Evolutionary conservation across 257 asterid species (phyloP), one percentile per base, ranked within the genome.

Genomic region (Solanum appendiculatum): DNA sequence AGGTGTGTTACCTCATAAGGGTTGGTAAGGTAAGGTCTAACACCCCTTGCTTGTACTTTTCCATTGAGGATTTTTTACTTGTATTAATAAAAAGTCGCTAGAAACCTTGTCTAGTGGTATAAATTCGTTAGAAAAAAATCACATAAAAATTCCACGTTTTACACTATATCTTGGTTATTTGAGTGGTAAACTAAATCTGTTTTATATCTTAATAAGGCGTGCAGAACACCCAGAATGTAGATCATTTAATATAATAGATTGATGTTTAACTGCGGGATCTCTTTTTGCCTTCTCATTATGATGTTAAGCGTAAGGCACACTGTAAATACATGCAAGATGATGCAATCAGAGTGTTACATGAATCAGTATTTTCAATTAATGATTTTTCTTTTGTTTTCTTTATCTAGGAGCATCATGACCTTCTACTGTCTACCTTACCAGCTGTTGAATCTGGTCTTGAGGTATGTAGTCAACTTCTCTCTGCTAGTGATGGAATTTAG

Each of bases 331-430:
- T 85, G 80, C 64, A 85, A 85, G 81, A 31, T 31, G 31, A 39
- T 40, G 87, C 81, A 66, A 40, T 66, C 40, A 72, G 56, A 21
- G 73, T 29, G 11, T 31, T 44, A 15, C 87, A 34, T 86, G 39
- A 42, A 39, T 23, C 13, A 5, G 82, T 34, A 31, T 70, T 31
- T 70, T 85, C 66, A 86, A 12, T 31, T 54, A 63, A 72, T 82
- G 83, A 64, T 27, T 69, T 33, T 88, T 90, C 66, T 86, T 69
- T 56, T 89, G 85, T 87, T 51, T 74, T 81, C 84, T 86, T 56
- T 91, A 69, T 85, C 85, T 92, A 97, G 99, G 99, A 97, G 91
- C 99, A 97, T 90, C 99, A 96, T 87, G 97, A 97, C 93, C 95
- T 94, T 85, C 89, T 97, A 83, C 90, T 97, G 84, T 91, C 96